Percentiles rank a stretch among this genome's conserved stretches.
Conservation (phyloP, 1,139 yeast species). For the Kodamaea arcana region DNA sequence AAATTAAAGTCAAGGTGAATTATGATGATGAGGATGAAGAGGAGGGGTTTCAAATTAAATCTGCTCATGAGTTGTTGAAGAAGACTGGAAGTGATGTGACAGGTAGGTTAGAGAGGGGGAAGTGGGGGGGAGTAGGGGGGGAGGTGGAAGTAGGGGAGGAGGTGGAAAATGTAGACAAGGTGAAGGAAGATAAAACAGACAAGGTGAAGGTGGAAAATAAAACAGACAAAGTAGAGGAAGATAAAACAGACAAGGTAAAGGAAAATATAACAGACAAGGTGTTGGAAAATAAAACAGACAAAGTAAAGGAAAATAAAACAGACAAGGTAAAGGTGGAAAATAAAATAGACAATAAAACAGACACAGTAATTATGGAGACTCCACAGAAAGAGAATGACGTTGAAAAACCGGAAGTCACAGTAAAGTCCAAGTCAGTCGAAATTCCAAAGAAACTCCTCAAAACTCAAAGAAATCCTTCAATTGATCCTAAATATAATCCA, state of each 20-base stretch:
- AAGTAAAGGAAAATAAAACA: constrained; percentile 7
- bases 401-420: not conserved
- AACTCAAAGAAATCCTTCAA: constrained; percentile 16
- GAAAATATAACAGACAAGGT: constrained; percentile 7
- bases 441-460: not conserved
- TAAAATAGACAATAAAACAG: constrained; percentile 5
- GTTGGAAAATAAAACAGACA: constrained; percentile 6
- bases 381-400: not conserved
- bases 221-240: constrained; percentile 7
- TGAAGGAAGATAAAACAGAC: constrained; percentile 7
- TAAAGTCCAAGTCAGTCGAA: not conserved
- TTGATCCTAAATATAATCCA: constrained; percentile 28
- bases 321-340: not conserved
- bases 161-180: constrained; percentile 1
- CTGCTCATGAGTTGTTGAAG: constrained; percentile 45
- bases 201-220: constrained; percentile 5
- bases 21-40: constrained; percentile 19
- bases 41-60: constrained; percentile 40
- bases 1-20: constrained; percentile 14
- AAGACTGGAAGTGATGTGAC: constrained; percentile 21
- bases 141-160: constrained; percentile 3
- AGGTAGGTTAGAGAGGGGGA: constrained; percentile 1
- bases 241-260: constrained; percentile 6
- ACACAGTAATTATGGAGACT: not conserved
- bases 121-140: not conserved